Base-by-base conservation (phyloP, 805 yeast genomes). In the Wickerhamomyces tratensis region DNA sequence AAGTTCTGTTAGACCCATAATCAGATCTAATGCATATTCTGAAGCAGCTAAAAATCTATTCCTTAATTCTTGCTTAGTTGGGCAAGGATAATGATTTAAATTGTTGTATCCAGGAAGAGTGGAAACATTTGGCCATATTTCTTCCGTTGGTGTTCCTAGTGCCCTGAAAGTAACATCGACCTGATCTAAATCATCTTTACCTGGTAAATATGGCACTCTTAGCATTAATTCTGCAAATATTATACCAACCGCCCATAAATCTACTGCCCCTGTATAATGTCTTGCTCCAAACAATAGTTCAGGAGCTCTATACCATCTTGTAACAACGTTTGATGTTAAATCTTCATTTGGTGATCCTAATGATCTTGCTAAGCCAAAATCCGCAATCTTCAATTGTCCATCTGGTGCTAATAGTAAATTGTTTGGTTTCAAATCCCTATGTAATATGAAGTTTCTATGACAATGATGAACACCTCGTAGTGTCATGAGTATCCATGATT, bases 251-350 rank as follows among this genome's bases (percentile, higher is more conserved):
- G 98, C 91, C 99, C 99, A 93, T 11, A 88, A 67, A 63, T 93
- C 99, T 5, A 93, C 76, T 0, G 94, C 94, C 2, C 81, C 82
- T 0, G 96, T 82, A 55, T 93, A 93, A 59, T 87, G 93, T 39
- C 82, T 73, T 0, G 96, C 83, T 1, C 96, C 97, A 47, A 91
- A 77, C 25, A 93, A 65, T 39, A 93, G 66, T 55, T 93, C 99
- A 0, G 99, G 99, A 0, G 98, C 95, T 43, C 98, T 68, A 62
- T 93, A 93, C 99, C 99, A 93, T 46, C 98, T 67, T 3, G 99
- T 93, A 2, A 93, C 98, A 5, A 93, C 99, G 48, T 89, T 91
- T 2, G 95, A 85, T 0, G 98, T 86, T 59, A 93, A 67, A 38
- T 72, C 75, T 49, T 84, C 93, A 45, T 78, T 76, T 0, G 89